Conservation (phyloP, 441 rosid species). For the Adansonia gregorii region DNA sequence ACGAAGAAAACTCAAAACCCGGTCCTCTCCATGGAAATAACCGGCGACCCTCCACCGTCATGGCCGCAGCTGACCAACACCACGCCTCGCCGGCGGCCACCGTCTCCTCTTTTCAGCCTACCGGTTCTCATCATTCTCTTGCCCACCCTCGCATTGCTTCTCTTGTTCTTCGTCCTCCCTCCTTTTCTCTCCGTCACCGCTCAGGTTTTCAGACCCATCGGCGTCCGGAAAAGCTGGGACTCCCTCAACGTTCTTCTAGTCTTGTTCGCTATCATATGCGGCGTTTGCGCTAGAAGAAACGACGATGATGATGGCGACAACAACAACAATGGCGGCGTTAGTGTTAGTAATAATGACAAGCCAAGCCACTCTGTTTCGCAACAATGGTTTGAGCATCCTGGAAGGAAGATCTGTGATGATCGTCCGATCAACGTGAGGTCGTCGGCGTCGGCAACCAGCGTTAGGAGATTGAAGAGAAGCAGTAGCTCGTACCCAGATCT, state of each 20-base stretch:
- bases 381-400: constrained; percentile 54
- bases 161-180: constrained; percentile 51
- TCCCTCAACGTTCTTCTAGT: constrained; percentile 62
- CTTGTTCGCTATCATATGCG: constrained; percentile 69
- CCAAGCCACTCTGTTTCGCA: constrained; percentile 21
- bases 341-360: constrained; percentile 26
- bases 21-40: constrained; percentile 27
- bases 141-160: constrained; percentile 46
- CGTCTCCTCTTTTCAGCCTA: constrained; percentile 44
- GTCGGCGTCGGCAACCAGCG: constrained; percentile 30
- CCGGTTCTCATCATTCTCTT: constrained; percentile 52
- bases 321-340: neutral
- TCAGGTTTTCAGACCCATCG: constrained; percentile 45
- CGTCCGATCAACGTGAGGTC: constrained; percentile 16
- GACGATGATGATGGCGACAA: constrained; percentile 44
- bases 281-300: constrained; percentile 59
- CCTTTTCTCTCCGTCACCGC: constrained; percentile 45
- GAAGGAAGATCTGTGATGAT: constrained; percentile 41
- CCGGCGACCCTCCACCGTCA: constrained; percentile 48
- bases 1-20: neutral
- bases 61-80: constrained; percentile 50
- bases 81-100: constrained; percentile 45
- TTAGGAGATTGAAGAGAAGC: constrained; percentile 56
- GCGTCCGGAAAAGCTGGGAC: constrained; percentile 69
- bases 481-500: constrained; percentile 82